Base-by-base conservation (phyloP, 73 alveolate genomes). In the Stentor roeselii region DNA sequence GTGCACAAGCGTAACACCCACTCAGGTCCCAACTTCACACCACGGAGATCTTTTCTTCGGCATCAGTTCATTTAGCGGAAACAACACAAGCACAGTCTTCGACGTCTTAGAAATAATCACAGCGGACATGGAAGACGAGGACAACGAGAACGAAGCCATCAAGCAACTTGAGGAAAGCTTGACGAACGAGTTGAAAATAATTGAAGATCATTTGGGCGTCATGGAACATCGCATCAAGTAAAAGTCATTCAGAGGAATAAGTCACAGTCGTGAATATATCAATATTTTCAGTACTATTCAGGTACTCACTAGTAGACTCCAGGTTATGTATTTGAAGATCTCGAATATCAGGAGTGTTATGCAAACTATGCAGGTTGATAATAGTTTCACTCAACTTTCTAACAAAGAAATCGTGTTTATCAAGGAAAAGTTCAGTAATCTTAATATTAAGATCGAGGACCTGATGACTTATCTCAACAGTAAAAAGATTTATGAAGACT, bases 11-110 rank as follows among this genome's bases (percentile, higher is more conserved):
- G 67, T 50, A 50, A 11, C 21, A 50, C 30, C 67, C 67, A 50
- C 67, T 11, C 21, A 50, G 67, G 67, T 21, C 21, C 67, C 6
- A 50, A 34, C 41, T 67, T 34, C 37, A 0, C 14, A 21, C n/a
- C 21, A 27, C 27, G 21, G 27, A 0, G 21, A 67, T 27, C 80
- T 40, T 32, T 30, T 21, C 1, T 21, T 67, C 21, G 80, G 80
- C n/a, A 67, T 67, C 37, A 67, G 80, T 2, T 21, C 80, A 67
- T 21, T 27, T 32, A 67, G 41, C 11, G 80, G 80, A 34, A 32
- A 67, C 11, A 67, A n/a, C 0, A 21, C 80, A 67, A 21, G 11
- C 41, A 21, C 80, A 27, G 80, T 67, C 0, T 67, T 67, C 34
- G 80, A 67, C 34, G 34, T 67, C 14, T 34, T 32, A 1, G 21